phyloP scores from a whole-genome alignment of 1,139 yeast genomes.

The Suhomyces bokatorum region DNA sequence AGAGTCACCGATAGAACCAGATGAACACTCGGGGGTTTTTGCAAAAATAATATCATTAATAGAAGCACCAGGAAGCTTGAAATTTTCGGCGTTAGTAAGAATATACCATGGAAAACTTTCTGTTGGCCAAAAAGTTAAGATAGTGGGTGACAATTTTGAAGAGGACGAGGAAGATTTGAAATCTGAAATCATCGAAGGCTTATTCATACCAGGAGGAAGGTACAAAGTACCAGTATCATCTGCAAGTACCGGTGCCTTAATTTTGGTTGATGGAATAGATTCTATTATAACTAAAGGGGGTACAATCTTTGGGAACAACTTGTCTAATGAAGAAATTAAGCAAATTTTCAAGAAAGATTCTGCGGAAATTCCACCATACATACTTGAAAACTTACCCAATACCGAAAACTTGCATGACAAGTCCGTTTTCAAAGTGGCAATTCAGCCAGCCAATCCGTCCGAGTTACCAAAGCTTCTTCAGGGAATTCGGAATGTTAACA shows the following conservation, averaged over 20 bases:
- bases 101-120: constrained; percentile 60
- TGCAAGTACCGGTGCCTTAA: constrained; percentile 66
- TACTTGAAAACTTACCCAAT: neutral
- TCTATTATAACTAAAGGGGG: constrained; percentile 58
- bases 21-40: constrained; percentile 17
- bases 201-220: constrained; percentile 71
- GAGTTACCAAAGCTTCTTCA: constrained; percentile 73
- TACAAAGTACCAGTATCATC: constrained; percentile 58
- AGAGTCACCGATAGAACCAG: constrained; percentile 1
- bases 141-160: constrained; percentile 58
- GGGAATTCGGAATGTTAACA: constrained; percentile 63
- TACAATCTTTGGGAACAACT: constrained; percentile 42
- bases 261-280: constrained; percentile 65
- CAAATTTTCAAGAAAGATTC: neutral
- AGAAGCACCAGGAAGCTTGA: constrained; percentile 49
- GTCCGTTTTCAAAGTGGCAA: constrained; percentile 69
- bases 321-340: constrained; percentile 2
- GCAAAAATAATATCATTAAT: constrained; percentile 66
- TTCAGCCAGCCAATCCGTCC: constrained; percentile 79
- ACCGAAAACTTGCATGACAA: constrained; percentile 1
- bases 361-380: constrained; percentile 2
- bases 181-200: constrained; percentile 42
- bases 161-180: constrained; percentile 57
- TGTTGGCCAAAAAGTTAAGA: constrained; percentile 47
- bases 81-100: constrained; percentile 58